phyloP scores from a whole-genome alignment of 2,329 filamentous ascomycete species.

The Akanthomyces lecanii region DNA sequence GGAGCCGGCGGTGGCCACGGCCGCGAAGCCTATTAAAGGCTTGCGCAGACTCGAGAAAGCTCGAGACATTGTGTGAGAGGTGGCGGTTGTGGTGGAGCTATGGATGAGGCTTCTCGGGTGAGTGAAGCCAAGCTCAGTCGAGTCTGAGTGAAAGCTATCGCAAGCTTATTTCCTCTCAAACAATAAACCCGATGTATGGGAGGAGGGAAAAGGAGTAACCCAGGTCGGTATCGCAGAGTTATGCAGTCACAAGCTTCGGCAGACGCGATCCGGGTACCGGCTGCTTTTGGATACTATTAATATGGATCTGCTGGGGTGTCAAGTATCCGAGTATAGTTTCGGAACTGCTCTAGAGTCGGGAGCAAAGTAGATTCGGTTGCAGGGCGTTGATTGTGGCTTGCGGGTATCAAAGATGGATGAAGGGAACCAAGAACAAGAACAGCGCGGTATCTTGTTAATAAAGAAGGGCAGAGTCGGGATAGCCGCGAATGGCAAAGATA shows the following conservation, averaged over 20 bases:
- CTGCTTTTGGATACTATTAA: neutral
- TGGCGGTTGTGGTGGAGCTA: neutral
- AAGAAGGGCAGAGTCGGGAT: neutral
- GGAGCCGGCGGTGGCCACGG: conserved; percentile 28
- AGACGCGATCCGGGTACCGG: conserved; percentile 6
- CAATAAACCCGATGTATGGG: neutral
- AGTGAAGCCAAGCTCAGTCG: neutral
- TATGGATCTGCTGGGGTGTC: conserved; percentile 1
- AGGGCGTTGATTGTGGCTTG: neutral
- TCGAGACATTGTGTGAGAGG: conserved; percentile 29
- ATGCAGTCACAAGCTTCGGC: conserved; percentile 7
- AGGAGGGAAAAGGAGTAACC: no score
- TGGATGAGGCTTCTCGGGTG: neutral
- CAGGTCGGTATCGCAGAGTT: neutral
- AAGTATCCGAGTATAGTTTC: neutral
- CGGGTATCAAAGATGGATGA: neutral
- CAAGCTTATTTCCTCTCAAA: neutral
- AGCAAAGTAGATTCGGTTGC: neutral
- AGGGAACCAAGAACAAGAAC: neutral
- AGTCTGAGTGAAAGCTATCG: neutral
- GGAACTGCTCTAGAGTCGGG: neutral
- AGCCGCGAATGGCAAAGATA: neutral
- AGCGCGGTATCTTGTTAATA: neutral
- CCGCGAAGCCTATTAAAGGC: conserved; percentile 31
- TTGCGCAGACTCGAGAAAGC: conserved; percentile 33